Conservation (phyloP, 2,329 filamentous ascomycete species). For the Immersiporthe knoxdaviesiana region DNA sequence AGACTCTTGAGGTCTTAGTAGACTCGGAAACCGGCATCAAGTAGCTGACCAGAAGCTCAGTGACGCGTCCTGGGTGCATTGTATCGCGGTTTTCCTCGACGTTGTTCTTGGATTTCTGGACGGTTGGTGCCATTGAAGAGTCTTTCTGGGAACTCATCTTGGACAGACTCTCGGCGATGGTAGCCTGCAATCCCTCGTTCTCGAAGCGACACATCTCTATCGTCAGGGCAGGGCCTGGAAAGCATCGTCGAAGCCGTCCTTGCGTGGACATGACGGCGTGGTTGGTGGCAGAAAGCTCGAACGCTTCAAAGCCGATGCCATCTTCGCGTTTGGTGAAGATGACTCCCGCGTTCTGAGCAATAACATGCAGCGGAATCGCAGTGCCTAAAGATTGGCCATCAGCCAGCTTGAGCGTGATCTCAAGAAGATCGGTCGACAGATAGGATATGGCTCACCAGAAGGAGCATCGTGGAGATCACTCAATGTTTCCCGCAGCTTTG, state of each 20-base stretch:
- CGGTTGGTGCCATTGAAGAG: constrained; percentile 29
- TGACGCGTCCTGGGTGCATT: constrained; percentile 53
- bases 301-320: constrained; percentile 37
- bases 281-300: constrained; percentile 41
- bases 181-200: constrained; percentile 31
- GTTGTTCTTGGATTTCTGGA: constrained; percentile 42
- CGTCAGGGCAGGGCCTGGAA: constrained; percentile 35
- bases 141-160: constrained; percentile 38
- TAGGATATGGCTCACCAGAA: background rate
- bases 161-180: constrained; percentile 33
- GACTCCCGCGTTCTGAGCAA: constrained; percentile 42
- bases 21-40: constrained; percentile 44
- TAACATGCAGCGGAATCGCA: constrained; percentile 37
- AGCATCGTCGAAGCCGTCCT: constrained; percentile 38
- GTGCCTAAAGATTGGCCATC: background rate
- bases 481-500: background rate
- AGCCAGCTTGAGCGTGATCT: background rate
- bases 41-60: constrained; percentile 49
- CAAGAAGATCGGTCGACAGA: background rate
- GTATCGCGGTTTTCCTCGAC: constrained; percentile 53
- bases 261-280: constrained; percentile 33
- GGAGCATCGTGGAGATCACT: background rate
- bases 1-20: constrained; percentile 39
- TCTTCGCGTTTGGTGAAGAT: constrained; percentile 34
- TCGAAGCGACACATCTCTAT: constrained; percentile 30